Evolutionary conservation across 1,139 yeast genomes (phyloP).

Genomic region (Taphrina deformans): DNA sequence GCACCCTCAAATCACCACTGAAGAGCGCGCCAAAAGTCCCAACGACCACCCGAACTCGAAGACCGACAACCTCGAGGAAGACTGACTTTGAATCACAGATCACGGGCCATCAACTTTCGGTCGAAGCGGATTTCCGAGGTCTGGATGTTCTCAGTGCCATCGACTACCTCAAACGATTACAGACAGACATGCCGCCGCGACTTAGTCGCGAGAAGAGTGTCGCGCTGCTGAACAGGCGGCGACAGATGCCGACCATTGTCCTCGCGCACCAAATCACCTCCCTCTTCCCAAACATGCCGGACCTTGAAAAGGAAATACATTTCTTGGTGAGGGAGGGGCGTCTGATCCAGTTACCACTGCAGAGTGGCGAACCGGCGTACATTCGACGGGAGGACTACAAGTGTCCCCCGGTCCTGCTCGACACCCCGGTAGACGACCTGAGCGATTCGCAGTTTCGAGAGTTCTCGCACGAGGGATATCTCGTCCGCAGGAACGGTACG

Average conservation of each 20-base stretch:
- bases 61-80: background rate
- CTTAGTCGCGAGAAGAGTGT: slow-evolving; percentile 10
- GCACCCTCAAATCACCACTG: slow-evolving; percentile 24
- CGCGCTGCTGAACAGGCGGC: slow-evolving; percentile 4
- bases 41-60: background rate
- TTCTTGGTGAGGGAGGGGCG: slow-evolving; percentile 7
- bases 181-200: background rate
- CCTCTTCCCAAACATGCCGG: slow-evolving; percentile 26
- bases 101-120: slow-evolving; percentile 9
- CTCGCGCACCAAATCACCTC: slow-evolving; percentile 26
- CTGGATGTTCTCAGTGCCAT: slow-evolving; percentile 25
- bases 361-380: slow-evolving; percentile 19
- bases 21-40: background rate
- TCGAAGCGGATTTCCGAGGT: slow-evolving; percentile 10
- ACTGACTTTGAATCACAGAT: slow-evolving; percentile 14
- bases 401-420: slow-evolving; percentile 3
- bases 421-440: background rate
- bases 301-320: slow-evolving; percentile 20
- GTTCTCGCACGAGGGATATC: slow-evolving; percentile 10
- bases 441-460: slow-evolving; percentile 11
- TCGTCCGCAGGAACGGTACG: slow-evolving; percentile 15
- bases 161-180: slow-evolving; percentile 20
- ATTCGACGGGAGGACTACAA: slow-evolving; percentile 10
- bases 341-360: slow-evolving; percentile 9
- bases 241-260: slow-evolving; percentile 21